Conservation (phyloP, 371 early-diverging fungal species). For the Furculomyces boomerangus region DNA sequence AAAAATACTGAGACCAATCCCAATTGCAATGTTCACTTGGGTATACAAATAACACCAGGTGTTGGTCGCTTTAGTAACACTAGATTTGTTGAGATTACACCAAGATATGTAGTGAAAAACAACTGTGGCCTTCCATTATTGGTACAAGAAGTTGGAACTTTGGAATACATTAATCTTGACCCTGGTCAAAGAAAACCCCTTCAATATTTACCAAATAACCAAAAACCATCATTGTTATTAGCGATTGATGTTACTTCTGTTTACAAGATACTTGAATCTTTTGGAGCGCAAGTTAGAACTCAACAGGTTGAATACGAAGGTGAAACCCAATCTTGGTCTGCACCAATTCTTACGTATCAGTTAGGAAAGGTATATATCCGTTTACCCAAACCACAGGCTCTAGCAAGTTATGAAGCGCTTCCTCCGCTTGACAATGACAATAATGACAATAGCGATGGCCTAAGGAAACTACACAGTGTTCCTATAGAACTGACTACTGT, state of each 20-base stretch:
- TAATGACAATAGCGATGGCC: background rate
- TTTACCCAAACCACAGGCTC: slow-evolving; percentile 28
- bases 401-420: slow-evolving; percentile 3
- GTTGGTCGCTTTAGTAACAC: slow-evolving; percentile 29
- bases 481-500: slow-evolving; percentile 13
- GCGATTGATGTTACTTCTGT: slow-evolving; percentile 6
- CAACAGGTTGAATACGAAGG: background rate
- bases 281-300: background rate
- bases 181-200: slow-evolving; percentile 46
- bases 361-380: slow-evolving; percentile 71
- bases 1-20: background rate
- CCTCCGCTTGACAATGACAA: too few relatives aligned
- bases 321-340: slow-evolving; percentile 45
- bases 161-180: slow-evolving; percentile 21
- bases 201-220: slow-evolving; percentile 39
- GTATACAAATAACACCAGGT: slow-evolving; percentile 60
- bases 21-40: slow-evolving; percentile 47
- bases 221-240: slow-evolving; percentile 45
- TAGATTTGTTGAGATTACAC: slow-evolving; percentile 76
- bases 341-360: slow-evolving; percentile 72
- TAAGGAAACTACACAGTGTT: background rate
- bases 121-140: slow-evolving; percentile 36
- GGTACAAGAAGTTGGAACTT: slow-evolving; percentile 21
- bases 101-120: slow-evolving; percentile 84
- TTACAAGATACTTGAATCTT: background rate